These are phyloP conservation scores for Colletotrichum graminicola DNA, from an alignment of 2,329 filamentous ascomycete genomes.

Conservation along the genomic window DNA sequence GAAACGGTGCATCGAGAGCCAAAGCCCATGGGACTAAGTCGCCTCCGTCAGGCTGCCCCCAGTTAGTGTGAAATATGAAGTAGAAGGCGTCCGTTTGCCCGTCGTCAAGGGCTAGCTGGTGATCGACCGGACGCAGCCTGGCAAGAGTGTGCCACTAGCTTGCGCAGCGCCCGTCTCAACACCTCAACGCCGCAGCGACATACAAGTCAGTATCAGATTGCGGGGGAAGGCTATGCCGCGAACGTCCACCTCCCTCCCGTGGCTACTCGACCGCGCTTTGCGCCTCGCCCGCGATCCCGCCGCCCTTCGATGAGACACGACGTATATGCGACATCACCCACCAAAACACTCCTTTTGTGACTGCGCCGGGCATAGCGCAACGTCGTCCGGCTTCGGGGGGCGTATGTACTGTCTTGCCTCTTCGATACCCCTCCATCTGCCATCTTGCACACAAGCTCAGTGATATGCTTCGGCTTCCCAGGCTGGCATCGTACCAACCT, in stretches of 20 bases:
- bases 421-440: neutral
- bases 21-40: neutral
- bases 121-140: neutral
- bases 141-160: neutral
- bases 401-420: neutral
- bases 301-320: neutral
- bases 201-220: neutral
- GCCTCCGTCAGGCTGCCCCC: too few species aligned
- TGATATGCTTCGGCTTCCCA: neutral
- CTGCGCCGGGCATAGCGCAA: neutral
- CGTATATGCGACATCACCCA: neutral
- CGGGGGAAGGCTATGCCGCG: neutral
- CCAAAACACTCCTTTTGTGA: neutral
- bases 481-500: neutral
- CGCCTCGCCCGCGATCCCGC: neutral
- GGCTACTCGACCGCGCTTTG: neutral
- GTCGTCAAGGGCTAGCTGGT: neutral
- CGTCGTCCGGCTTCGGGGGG: neutral
- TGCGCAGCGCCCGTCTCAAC: neutral
- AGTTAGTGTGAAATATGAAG: neutral
- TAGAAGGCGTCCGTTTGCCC: neutral
- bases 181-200: neutral
- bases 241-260: neutral
- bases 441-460: neutral
- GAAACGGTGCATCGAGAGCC: neutral